These are phyloP conservation scores for Syzygium grande DNA, from an alignment of 345 rosid species.

Conservation along the genomic window DNA sequence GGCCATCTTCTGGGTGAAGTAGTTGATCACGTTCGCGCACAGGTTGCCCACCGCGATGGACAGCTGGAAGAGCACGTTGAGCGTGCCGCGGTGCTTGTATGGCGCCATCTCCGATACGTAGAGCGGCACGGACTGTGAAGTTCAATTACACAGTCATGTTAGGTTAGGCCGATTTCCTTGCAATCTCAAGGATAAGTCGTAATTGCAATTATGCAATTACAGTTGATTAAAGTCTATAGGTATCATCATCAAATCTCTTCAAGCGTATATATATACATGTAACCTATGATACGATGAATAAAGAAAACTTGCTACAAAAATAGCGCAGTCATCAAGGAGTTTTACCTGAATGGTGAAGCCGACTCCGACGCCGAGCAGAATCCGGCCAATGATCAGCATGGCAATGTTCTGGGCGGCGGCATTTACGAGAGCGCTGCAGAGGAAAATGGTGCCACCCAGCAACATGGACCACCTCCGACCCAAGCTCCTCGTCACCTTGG, in stretches of 20 bases:
- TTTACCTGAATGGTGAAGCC: slow-evolving; percentile 44
- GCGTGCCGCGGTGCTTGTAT: slow-evolving; percentile 31
- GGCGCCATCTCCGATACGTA: slow-evolving; percentile 59
- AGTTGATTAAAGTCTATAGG: background rate
- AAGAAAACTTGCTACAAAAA: background rate
- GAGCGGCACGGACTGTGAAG: slow-evolving; percentile 37
- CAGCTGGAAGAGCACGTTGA: slow-evolving; percentile 39
- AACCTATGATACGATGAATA: background rate
- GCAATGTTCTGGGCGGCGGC: slow-evolving; percentile 23
- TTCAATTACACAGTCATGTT: background rate
- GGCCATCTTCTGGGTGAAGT: background rate
- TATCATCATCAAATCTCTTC: background rate
- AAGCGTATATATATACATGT: background rate
- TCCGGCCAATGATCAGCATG: slow-evolving; percentile 47
- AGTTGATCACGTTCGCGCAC: slow-evolving; percentile 38
- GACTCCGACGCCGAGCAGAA: slow-evolving; percentile 43
- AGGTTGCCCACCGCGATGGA: slow-evolving; percentile 37
- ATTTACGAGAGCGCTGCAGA: slow-evolving; percentile 32
- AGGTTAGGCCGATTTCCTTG: background rate
- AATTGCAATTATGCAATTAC: background rate
- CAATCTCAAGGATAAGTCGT: background rate
- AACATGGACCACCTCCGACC: slow-evolving; percentile 38
- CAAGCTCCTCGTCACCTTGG: slow-evolving; percentile 20
- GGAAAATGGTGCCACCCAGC: slow-evolving; percentile 33
- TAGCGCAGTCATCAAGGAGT: background rate